Conservation (phyloP, 768 basidiomycete species). For the Suillus subalutaceus region DNA sequence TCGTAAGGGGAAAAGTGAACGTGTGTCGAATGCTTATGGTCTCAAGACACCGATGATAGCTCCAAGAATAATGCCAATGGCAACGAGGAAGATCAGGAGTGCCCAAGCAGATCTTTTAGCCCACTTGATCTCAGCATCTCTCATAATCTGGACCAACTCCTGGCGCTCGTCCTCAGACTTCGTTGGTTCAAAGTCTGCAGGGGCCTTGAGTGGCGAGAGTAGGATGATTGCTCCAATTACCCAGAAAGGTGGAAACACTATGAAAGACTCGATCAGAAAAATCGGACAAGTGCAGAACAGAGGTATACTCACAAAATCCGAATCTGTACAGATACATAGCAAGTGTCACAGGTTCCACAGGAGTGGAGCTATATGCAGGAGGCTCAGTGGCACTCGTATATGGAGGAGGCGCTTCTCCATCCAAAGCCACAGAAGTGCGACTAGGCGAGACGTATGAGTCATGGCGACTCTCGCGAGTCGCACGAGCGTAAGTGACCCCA, state of each 20-base stretch:
- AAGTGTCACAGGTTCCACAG: conserved; percentile 45
- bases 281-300: neutral
- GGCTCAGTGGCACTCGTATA: conserved; percentile 32
- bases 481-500: conserved; percentile 25
- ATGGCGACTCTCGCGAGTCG: conserved; percentile 36
- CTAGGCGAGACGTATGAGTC: conserved; percentile 22
- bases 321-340: conserved; percentile 52
- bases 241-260: conserved; percentile 58
- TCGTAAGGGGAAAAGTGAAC: neutral
- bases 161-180: conserved; percentile 41
- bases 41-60: conserved; percentile 11
- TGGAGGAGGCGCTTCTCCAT: conserved; percentile 29
- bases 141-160: conserved; percentile 34
- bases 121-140: conserved; percentile 44
- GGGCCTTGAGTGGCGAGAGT: conserved; percentile 42
- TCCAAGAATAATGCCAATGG: conserved; percentile 11
- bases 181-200: conserved; percentile 27
- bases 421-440: conserved; percentile 9
- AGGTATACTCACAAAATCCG: conserved; percentile 46
- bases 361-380: conserved; percentile 35
- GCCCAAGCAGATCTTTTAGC: conserved; percentile 36
- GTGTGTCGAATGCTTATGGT: conserved; percentile 4
- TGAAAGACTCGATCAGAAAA: conserved; percentile 9
- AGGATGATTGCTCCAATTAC: conserved; percentile 44
- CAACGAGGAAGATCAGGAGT: conserved; percentile 13